phyloP scores from a whole-genome alignment of 805 yeast species.

The Yamadazyma phyllophila region DNA sequence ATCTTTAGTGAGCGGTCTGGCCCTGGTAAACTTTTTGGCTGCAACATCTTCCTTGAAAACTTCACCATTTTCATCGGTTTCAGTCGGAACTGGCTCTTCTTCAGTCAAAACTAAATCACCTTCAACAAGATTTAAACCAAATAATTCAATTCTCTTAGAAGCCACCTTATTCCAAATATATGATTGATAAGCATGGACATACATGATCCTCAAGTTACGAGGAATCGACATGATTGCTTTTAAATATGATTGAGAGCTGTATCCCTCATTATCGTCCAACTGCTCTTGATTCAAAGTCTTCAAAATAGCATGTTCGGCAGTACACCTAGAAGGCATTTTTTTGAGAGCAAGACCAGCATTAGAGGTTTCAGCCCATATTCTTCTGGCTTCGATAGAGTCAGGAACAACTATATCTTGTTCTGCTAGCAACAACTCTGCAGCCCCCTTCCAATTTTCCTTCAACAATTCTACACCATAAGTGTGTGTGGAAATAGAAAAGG shows the following conservation, averaged over 20 bases:
- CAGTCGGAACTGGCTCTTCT: constrained; percentile 19
- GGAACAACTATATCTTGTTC: constrained; percentile 85
- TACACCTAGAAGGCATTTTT: constrained; percentile 82
- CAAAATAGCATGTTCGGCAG: constrained; percentile 79
- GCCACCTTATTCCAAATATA: constrained; percentile 91
- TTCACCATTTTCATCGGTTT: constrained; percentile 28
- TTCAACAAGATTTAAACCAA: constrained; percentile 65
- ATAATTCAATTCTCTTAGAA: constrained; percentile 67
- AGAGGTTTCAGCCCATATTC: constrained; percentile 71
- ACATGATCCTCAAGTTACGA: constrained; percentile 87
- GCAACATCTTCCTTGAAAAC: constrained; percentile 68
- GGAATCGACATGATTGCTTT: constrained; percentile 87
- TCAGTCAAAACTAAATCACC: constrained; percentile 72
- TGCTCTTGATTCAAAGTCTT: constrained; percentile 54
- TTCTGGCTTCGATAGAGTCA: constrained; percentile 79
- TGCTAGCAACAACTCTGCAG: constrained; percentile 72
- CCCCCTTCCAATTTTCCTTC: constrained; percentile 73
- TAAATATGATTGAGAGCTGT: constrained; percentile 56
- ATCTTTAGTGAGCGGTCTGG: constrained; percentile 69
- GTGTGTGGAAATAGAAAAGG: constrained; percentile 91
- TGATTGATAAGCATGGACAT: constrained; percentile 96
- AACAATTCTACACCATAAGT: constrained; percentile 72
- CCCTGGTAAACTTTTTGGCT: constrained; percentile 56
- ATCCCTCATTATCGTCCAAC: constrained; percentile 45
- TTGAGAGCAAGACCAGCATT: constrained; percentile 65